Base-by-base conservation (phyloP, 257 asterid genomes). In the Gynochthodes officinalis region DNA sequence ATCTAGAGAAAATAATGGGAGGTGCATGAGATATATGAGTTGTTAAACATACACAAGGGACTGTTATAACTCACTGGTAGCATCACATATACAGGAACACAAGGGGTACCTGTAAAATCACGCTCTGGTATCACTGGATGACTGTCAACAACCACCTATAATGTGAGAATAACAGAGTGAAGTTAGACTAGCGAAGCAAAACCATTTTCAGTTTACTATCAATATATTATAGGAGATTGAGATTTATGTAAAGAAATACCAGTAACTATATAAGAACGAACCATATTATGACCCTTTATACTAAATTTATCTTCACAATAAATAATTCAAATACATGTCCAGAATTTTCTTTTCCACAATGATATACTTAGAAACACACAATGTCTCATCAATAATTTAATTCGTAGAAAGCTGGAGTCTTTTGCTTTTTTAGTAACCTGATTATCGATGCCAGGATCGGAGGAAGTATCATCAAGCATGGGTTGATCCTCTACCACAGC, bases 11-110 rank as follows among this genome's bases (percentile, higher is more conserved):
- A 6, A 13, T n/a, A 4, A 5, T 4, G 12, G 50, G 12, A 13
- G 2, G 50, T 55, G 0, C 2, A 55, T 8, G 68, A 63, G 43
- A 37, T 50, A 18, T 18, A 18, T 50, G 57, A 50, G 25, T 50
- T 37, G 35, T 39, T 59, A 48, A 55, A 77, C 10, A 43, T n/a
- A 71, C 44, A 37, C 54, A 75, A 69, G 16, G 33, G 33, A 23
- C 25, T 21, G 16, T 6, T 25, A 70, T 18, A 67, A 90, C 96
- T 90, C 88, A 90, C 94, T 5, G 96, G 94, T 55, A 88, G 84
- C 96, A 86, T 90, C 84, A 88, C 90, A 65, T 79, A 88, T 27
- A 90, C 74, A 4, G 95, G 92, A 74, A 90, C 85, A 81, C 83
- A 90, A 52, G 96, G 81, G 19, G 90, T 88, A 76, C 77, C 90